Base-by-base conservation (phyloP, 257 asterid species). In the Anisodus acutangulus region DNA sequence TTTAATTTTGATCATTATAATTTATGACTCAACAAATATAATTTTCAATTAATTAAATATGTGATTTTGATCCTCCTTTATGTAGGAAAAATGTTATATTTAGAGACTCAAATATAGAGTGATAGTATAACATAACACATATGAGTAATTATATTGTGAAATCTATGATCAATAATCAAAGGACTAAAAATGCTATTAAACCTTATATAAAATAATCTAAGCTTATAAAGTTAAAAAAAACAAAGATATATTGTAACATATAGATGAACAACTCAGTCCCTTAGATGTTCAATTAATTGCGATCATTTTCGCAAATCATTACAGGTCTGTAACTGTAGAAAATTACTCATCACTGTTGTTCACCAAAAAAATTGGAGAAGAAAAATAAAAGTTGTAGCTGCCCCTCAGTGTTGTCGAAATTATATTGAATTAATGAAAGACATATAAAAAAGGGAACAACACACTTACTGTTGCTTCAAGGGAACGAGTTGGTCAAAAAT, bases 401-500 rank as follows among this genome's bases (percentile, higher is more conserved):
- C 3, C 22, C 72, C 15, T 41, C 9, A 16, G 3, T 39, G 13
- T 8, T 69, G 53, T 39, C 78, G 31, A 7, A 39, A 69, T 6
- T 39, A 69, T 16, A 15, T 41, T 69, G 51, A 39, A 2, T 54
- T 12, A 2, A 12, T 54, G n/a, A 55, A 55, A 4, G 78, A 68
- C 13, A 68, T 15, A 31, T 51, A 69, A 16, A 39, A 49, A 69
- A 16, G 12, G 54, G 41, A 31, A 2, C 54, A 69, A 69, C 78
- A 69, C 78, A 69, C 3, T 69, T 41, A 4, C 0, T 69, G 41
- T 69, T 7, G 78, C 78, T 69, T 69, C 78, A 69, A 69, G 78
- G 78, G 78, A 69, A 69, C 78, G 78, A 69, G 53, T 69, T 41
- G 78, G 54, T 39, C 78, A 69, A 69, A 69, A 69, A 69, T 69